phyloP scores from a whole-genome alignment of 352 stramenopile genomes.

The Globisporangium solare region DNA sequence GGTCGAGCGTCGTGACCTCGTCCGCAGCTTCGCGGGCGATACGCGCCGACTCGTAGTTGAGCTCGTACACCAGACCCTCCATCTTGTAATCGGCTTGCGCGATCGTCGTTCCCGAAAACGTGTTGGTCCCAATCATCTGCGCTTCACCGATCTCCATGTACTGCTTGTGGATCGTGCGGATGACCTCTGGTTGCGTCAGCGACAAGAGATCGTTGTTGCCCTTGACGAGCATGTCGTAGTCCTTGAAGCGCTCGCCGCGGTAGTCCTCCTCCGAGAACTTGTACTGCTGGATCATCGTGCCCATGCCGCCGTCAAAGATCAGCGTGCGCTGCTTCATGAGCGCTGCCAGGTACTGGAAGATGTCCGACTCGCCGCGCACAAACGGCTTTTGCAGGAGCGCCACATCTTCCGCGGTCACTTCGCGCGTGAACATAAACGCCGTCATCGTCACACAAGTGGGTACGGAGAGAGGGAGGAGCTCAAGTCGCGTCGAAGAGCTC shows the following conservation, averaged over 20 bases:
- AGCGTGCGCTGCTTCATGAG: constrained; percentile 82
- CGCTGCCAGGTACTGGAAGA: constrained; percentile 68
- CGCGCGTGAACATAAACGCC: constrained; percentile 12
- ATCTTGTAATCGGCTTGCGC: constrained; percentile 97
- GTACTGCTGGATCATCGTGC: constrained; percentile 96
- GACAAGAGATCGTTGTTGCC: constrained; percentile 98
- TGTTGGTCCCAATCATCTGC: constrained; percentile 97
- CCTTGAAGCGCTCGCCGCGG: constrained; percentile 91
- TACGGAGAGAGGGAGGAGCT: neutral
- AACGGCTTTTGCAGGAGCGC: constrained; percentile 57
- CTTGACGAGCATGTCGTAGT: constrained; percentile 91
- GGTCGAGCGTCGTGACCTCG: constrained; percentile 90
- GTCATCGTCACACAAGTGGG: constrained; percentile 5
- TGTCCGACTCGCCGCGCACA: constrained; percentile 62
- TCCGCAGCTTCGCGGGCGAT: constrained; percentile 92
- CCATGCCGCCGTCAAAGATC: constrained; percentile 97
- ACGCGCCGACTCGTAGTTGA: constrained; percentile 93
- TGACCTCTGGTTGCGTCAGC: constrained; percentile 93
- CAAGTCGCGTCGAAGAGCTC: neutral
- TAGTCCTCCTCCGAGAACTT: constrained; percentile 95
- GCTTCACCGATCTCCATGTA: constrained; percentile 93
- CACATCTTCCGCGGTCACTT: constrained; percentile 31
- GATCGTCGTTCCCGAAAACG: constrained; percentile 95
- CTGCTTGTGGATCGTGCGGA: constrained; percentile 92
- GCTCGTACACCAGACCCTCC: constrained; percentile 93